A percentile compares a stretch with the other conserved stretches of the same genome.
phyloP scores from a whole-genome alignment of 148 eudicot genomes.

The Fallopia convolvulus region DNA sequence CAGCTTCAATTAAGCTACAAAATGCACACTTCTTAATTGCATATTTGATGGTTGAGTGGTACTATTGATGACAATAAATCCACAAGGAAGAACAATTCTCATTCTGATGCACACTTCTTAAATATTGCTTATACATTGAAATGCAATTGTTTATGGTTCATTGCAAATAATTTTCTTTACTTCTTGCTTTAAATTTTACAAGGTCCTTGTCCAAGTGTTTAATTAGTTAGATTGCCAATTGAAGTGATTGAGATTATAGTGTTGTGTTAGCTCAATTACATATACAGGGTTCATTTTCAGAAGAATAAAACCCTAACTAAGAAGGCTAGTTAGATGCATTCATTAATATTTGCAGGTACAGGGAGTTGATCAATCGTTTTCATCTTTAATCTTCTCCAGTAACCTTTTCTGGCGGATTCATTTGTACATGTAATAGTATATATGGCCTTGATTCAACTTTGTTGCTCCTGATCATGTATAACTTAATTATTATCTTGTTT shows the following conservation, averaged over 20 bases:
- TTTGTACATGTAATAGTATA: background rate
- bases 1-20: background rate
- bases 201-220: background rate
- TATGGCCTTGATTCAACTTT: background rate
- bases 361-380: background rate
- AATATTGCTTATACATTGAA: background rate
- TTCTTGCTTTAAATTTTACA: background rate
- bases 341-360: background rate
- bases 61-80: too few species aligned
- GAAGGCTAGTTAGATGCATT: background rate
- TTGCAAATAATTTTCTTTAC: background rate
- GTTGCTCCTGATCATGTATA: background rate
- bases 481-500: background rate
- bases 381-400: background rate
- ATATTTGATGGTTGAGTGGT: background rate
- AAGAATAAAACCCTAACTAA: constrained; percentile 2
- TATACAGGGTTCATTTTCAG: background rate
- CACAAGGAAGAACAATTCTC: background rate
- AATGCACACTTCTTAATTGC: too few species aligned
- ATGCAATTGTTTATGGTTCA: background rate
- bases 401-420: background rate
- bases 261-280: background rate
- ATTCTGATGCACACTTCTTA: background rate
- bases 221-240: background rate
- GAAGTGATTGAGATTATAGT: background rate